Conservation (phyloP, 2,329 filamentous ascomycete species). For the Fusarium sp. region DNA sequence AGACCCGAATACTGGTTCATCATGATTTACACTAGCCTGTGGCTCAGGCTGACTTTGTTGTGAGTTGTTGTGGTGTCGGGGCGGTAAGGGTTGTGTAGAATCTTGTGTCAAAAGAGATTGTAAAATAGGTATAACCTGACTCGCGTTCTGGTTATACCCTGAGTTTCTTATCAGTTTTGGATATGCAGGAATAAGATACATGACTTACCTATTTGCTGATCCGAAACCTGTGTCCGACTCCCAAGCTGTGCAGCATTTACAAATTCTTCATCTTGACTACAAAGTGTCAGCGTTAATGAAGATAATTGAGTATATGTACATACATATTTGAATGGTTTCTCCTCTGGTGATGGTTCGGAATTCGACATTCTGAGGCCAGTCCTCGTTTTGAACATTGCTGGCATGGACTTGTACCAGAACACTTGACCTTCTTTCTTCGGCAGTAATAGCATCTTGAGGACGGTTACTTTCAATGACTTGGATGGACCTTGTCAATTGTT, state of each 20-base stretch:
- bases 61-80: too few relatives aligned
- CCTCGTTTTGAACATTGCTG: background rate
- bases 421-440: constrained; percentile 2
- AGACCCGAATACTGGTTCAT: background rate
- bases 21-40: background rate
- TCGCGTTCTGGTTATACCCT: background rate
- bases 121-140: background rate
- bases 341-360: background rate
- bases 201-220: background rate
- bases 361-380: background rate
- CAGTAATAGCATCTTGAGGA: background rate
- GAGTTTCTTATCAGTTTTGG: background rate
- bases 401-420: background rate
- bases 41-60: background rate
- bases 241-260: background rate
- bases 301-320: background rate
- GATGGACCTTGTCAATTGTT: accelerated
- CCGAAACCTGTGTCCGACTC: background rate
- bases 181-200: background rate
- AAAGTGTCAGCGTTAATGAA: background rate
- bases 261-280: background rate
- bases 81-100: background rate
- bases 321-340: background rate
- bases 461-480: background rate
- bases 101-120: background rate